Conservation (phyloP, 495 filamentous ascomycete genomes). For the Penicillium psychrofluorescens region DNA sequence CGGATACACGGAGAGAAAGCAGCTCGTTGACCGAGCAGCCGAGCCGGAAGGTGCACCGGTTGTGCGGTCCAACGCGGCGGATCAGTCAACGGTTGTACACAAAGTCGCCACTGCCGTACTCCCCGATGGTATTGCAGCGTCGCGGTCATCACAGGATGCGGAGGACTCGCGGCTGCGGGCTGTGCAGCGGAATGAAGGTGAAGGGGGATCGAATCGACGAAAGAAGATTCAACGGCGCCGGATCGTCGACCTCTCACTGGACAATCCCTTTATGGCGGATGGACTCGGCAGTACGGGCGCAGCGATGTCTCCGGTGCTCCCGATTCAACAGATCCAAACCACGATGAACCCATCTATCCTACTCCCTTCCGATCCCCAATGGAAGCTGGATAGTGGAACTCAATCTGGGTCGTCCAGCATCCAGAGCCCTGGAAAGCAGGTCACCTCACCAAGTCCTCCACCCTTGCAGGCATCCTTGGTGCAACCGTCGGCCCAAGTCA, state of each 20-base stretch:
- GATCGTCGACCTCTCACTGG: constrained; percentile 74
- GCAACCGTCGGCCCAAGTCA: constrained; percentile 9
- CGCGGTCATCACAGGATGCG: constrained; percentile 44
- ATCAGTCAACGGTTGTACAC: constrained; percentile 54
- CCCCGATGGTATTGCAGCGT: constrained; percentile 3
- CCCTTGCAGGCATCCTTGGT: constrained; percentile 8
- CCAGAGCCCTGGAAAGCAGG: constrained; percentile 13
- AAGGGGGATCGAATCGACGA: constrained; percentile 33
- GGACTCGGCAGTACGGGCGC: constrained; percentile 26
- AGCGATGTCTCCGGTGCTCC: constrained; percentile 19
- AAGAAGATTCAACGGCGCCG: constrained; percentile 58
- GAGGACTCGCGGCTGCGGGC: constrained; percentile 43
- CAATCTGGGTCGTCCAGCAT: constrained; percentile 26
- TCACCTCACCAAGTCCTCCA: constrained; percentile 10
- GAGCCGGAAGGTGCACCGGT: constrained; percentile 69
- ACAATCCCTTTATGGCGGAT: constrained; percentile 38
- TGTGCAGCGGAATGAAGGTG: constrained; percentile 20
- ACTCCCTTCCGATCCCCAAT: constrained; percentile 25
- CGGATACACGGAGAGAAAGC: constrained; percentile 72
- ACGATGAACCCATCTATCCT: constrained; percentile 20
- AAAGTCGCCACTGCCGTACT: constrained; percentile 30
- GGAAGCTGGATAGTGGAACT: constrained; percentile 27
- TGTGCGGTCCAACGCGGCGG: constrained; percentile 55
- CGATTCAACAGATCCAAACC: constrained; percentile 27
- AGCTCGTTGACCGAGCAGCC: constrained; percentile 73